Evolutionary conservation across 495 filamentous ascomycete genomes (phyloP).

Genomic region (Penicillium soppii): DNA sequence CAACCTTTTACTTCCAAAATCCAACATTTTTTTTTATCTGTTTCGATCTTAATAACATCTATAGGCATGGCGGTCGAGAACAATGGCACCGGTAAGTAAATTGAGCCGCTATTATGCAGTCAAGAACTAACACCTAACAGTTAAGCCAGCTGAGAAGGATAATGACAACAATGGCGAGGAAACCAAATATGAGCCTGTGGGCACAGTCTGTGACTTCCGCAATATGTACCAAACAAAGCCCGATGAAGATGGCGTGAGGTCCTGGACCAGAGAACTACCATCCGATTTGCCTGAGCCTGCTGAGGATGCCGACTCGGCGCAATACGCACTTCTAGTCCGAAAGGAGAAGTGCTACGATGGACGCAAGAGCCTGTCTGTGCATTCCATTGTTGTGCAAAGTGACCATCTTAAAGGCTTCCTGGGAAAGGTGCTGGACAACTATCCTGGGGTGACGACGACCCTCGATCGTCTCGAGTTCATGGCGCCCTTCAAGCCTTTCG

Average conservation of each 20-base stretch:
- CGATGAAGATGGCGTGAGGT: slow-evolving; percentile 18
- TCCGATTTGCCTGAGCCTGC: slow-evolving; percentile 47
- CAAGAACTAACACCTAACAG: neutral
- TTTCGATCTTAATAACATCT: too few relatives aligned
- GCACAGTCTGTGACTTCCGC: slow-evolving; percentile 27
- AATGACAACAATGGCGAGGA: neutral
- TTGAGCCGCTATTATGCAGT: neutral
- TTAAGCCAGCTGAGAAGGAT: neutral
- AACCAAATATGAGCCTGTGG: slow-evolving; percentile 11
- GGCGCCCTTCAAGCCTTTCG: slow-evolving; percentile 60
- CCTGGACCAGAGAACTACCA: slow-evolving; percentile 40
- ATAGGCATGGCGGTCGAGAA: neutral
- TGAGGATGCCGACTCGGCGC: slow-evolving; percentile 50
- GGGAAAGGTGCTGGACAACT: slow-evolving; percentile 54
- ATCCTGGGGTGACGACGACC: slow-evolving; percentile 62
- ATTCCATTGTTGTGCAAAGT: slow-evolving; percentile 66
- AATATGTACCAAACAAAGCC: slow-evolving; percentile 34
- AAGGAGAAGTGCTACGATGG: slow-evolving; percentile 57
- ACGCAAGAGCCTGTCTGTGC: slow-evolving; percentile 58
- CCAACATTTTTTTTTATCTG: too few relatives aligned
- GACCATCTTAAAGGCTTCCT: slow-evolving; percentile 60
- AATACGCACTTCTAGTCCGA: slow-evolving; percentile 54
- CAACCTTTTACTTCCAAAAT: neutral
- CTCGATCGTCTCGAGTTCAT: slow-evolving; percentile 59
- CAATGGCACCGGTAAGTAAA: neutral